Base-by-base conservation (phyloP, 2,329 filamentous ascomycete genomes). In the Trichophyton rubrum region DNA sequence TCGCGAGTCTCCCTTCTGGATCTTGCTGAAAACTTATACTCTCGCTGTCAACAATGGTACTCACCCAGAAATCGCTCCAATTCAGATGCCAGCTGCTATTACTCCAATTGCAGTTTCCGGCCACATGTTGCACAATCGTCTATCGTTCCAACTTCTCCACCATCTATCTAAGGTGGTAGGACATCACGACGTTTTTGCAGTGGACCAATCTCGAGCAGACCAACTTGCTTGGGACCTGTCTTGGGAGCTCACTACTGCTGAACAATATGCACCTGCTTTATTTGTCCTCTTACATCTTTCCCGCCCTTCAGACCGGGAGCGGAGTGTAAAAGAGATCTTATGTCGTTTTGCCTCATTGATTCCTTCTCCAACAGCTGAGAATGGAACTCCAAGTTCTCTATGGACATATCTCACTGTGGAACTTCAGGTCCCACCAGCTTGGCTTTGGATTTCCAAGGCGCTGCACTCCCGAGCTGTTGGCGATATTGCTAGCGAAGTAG, bases 371-470 rank as follows among this genome's bases (percentile, higher is more conserved):
- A 80, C 85, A 57, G 77, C 79, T 7, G 79, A 81, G 4, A 68
- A 73, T 51, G 71, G 71, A 24, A 66, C 67, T 3, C 65, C 69
- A 20, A 67, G 71, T 63, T 70, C 75, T 15, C 79, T 74, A 59
- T 89, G 85, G 72, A 76, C 74, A 9, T 79, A 81, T 13, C 77
- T 93, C 22, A 81, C 81, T 0, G 76, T 80, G 51, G 83, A 82
- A 35, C 82, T 91, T 59, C 82, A 83, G 64, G 82, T 97, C 47
- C 90, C 92, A 0, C 74, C 80, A 1, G 73, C 81, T 2, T 95
- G 92, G 90, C 80, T 97, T 58, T 95, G 89, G 84, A 84, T 89
- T 62, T 89, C 93, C 17, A 89, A 91, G 69, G 91, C 91, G 11
- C 79, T 92, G 13, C 87, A 87, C 72, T 90, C 90, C 74, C 87